phyloP scores from a whole-genome alignment of 768 basidiomycete species.

The Lentinula detonsa region DNA sequence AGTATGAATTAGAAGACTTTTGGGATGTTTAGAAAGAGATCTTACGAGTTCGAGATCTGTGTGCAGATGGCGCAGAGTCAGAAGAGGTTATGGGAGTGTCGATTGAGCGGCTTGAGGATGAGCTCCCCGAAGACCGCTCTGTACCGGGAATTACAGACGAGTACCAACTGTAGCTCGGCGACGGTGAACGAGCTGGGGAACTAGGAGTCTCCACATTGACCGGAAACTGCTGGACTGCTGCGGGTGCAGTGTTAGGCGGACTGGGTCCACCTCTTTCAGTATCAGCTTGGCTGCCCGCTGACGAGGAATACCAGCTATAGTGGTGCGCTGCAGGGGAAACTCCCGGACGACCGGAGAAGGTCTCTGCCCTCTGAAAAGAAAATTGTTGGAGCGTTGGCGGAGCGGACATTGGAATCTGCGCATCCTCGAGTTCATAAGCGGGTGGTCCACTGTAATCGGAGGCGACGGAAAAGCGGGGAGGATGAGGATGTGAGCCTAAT shows the following conservation, averaged over 20 bases:
- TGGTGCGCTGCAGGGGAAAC: not conserved
- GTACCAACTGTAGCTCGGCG: constrained; percentile 1
- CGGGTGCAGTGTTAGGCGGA: not conserved
- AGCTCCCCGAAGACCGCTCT: not conserved
- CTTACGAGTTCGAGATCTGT: not conserved
- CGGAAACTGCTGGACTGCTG: not conserved
- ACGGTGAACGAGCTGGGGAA: not conserved
- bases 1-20: not conserved
- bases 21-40: not conserved
- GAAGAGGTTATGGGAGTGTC: not conserved
- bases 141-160: not conserved
- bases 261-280: not conserved
- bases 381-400: not conserved
- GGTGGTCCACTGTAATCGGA: not conserved
- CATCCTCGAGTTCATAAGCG: not conserved
- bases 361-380: not conserved
- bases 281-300: not conserved
- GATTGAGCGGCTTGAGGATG: not conserved
- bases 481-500: not conserved
- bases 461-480: not conserved
- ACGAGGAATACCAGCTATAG: not conserved
- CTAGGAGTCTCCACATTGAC: not conserved
- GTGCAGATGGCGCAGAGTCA: not conserved
- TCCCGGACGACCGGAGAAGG: not conserved
- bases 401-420: not conserved